Evolutionary conservation across 192 early-diverging fungal species (phyloP), one percentile per base, ranked within the genome.

Genomic region (Coemansia sp.): DNA sequence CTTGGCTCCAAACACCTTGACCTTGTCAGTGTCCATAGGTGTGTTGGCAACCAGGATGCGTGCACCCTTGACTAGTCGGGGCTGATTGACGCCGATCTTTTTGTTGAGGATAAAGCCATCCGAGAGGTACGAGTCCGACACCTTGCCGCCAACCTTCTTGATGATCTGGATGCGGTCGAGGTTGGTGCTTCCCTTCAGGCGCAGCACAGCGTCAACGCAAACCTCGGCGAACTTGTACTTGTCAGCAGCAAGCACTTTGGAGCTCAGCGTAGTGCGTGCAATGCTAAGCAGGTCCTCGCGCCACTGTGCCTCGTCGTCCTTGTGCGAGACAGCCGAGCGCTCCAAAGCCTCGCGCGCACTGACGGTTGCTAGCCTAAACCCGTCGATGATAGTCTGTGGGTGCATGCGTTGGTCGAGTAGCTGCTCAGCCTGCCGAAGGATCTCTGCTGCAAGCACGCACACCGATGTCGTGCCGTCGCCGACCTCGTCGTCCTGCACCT

Each of bases 381-480:
- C 97, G 62, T 96, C 93, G 83, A 93, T 95, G 71, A 98, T 95
- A 8, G 95, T 98, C 82, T 97, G 95, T 53, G 98, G 98, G 78
- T 98, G 96, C 70, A 98, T 95, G 73, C 94, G 94, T 77, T 94
- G 91, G 71, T 91, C 90, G 69, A 99, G 88, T 29, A 99, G 85
- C 74, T 88, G 85, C 76, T 99, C 95, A 16, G 92, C 96, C 86
- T 97, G 93, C 39, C 95, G 85, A 67, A 99, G 87, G 59, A 98
- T 84, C 84, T 99, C 97, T 6, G 96, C 93, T 3, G 96, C 97
- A 59, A 99, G 86, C 35, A 99, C 94, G 78, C 95, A 97, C 16
- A 99, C 97, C 2, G 96, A 97, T 34, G 97, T 99, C n/a, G 97
- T 99, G 53, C 97, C 97, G 83, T 99, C 97, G 41, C 97, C 97